A percentile compares a stretch with the other conserved stretches of the same genome.
Conservation (phyloP, 1,284 basidiomycete genomes). For the Peniophora sp. region DNA sequence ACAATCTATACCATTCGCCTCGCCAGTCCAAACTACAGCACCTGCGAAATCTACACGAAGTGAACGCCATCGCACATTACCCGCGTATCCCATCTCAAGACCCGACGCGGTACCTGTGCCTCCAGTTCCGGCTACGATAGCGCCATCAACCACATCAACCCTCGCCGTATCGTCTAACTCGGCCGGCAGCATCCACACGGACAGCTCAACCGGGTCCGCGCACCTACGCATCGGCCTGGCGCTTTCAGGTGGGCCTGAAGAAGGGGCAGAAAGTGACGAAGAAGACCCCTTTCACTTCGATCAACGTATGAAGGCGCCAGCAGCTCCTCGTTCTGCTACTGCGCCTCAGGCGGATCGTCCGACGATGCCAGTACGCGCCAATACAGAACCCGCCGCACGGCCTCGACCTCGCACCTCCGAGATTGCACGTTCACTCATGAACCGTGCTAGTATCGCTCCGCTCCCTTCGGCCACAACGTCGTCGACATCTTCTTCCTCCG, state of each 20-base stretch:
- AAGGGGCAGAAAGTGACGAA: constrained; percentile 8
- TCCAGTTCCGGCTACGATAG: too few species aligned
- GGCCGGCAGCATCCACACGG: too few species aligned
- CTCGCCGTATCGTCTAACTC: too few species aligned
- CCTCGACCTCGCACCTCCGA: background rate
- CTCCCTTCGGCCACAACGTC: constrained; percentile 4
- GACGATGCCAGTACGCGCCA: background rate
- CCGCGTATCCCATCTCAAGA: too few species aligned
- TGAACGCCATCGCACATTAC: too few species aligned
- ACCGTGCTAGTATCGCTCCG: background rate
- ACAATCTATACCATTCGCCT: too few species aligned
- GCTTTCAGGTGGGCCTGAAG: background rate
- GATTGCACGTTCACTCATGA: background rate
- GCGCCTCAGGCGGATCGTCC: background rate
- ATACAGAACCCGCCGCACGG: background rate
- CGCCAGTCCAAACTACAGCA: too few species aligned
- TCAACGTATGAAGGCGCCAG: constrained; percentile 1
- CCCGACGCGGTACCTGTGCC: too few species aligned
- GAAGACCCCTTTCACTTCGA: constrained; percentile 13
- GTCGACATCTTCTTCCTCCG: constrained; percentile 5
- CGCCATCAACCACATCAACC: too few species aligned
- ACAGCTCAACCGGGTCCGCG: background rate
- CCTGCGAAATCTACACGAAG: too few species aligned
- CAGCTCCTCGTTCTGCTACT: too few species aligned
- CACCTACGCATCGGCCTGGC: background rate